These are phyloP conservation scores for Picea sitchensis DNA, from an alignment of 75 land plant species.

Conservation along the genomic window DNA sequence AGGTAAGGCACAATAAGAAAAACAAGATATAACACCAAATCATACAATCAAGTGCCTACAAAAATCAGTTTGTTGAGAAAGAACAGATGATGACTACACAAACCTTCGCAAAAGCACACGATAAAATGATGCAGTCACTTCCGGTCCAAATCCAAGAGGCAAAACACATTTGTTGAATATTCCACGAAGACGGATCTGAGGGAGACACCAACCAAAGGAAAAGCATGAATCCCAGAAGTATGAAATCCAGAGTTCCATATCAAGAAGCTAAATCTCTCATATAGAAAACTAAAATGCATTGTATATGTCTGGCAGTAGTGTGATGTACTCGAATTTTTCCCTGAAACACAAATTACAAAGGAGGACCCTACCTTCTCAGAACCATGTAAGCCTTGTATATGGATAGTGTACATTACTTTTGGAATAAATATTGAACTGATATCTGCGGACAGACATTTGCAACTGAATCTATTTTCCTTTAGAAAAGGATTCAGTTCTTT, in stretches of 20 bases:
- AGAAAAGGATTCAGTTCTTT: not conserved
- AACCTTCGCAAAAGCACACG: slow-evolving; percentile 29
- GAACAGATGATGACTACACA: not conserved
- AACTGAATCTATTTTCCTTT: not conserved
- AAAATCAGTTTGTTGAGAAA: not conserved
- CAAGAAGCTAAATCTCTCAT: not conserved
- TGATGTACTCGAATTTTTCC: not conserved
- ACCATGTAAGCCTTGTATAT: slow-evolving; percentile 18
- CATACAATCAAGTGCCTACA: not conserved
- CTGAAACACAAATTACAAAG: not conserved
- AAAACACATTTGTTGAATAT: slow-evolving; percentile 14
- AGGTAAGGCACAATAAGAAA: no score
- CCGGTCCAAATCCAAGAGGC: slow-evolving; percentile 27
- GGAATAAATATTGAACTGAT: not conserved
- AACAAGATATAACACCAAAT: no score
- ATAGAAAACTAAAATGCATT: slow-evolving; percentile 1
- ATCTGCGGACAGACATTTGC: not conserved
- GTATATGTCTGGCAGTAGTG: not conserved
- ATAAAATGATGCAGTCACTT: slow-evolving; percentile 18
- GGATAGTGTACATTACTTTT: not conserved
- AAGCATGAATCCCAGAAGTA: not conserved
- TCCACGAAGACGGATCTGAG: slow-evolving; percentile 14
- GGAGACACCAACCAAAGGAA: not conserved
- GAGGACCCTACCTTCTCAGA: slow-evolving; percentile 8
- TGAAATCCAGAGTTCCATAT: not conserved